Evolutionary conservation across 2,329 filamentous ascomycete genomes (phyloP), one percentile per base, ranked within the genome.

Genomic region (Dothideomycetes sp.): DNA sequence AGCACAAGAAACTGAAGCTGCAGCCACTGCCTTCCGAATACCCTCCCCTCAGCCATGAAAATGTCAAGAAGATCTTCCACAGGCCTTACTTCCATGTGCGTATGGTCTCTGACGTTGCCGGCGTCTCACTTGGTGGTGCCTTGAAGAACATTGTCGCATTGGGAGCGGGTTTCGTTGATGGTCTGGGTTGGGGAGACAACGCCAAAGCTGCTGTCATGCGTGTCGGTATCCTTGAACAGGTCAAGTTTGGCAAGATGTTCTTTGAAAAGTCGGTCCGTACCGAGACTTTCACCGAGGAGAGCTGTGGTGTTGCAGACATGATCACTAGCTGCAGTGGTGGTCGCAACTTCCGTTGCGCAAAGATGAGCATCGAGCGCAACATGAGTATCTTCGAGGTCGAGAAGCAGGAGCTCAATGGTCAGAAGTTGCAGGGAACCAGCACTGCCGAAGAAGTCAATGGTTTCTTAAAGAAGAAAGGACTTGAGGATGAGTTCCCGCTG

Each of bases 201-300:
- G 89, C 89, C 50, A 96, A 98, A 69, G 87, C 91, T n/a, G 91
- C 91, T 32, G 81, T 98, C 46, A 96, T 98, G 86, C 84, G 91
- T 29, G 82, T 96, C 15, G 91, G 91, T 6, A 76, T 98, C 32
- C 73, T 95, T 53, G 91, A 98, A 66, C 94, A 95, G 82, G 86
- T 96, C 55, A 82, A 84, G 58, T 98, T 98, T 52, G 89, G 89
- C 49, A 86, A 88, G 62, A 78, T 82, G 53, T 98, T 96, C 70
- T 98, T 96, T 60, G 77, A 78, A 13, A 75, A 88, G 54, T 84
- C 83, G 1, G 81, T 91, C 18, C 75, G 82, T 49, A 76, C 82
- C 8, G 77, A 75, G 43, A 98, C 91, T 0, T 96, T 98, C 60
- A 96, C 89, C n/a, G 87, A 95, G 59, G 86, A 95, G 60, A 93